Base-by-base conservation (phyloP, 306 rosid genomes). In the Vigna angularis region DNA sequence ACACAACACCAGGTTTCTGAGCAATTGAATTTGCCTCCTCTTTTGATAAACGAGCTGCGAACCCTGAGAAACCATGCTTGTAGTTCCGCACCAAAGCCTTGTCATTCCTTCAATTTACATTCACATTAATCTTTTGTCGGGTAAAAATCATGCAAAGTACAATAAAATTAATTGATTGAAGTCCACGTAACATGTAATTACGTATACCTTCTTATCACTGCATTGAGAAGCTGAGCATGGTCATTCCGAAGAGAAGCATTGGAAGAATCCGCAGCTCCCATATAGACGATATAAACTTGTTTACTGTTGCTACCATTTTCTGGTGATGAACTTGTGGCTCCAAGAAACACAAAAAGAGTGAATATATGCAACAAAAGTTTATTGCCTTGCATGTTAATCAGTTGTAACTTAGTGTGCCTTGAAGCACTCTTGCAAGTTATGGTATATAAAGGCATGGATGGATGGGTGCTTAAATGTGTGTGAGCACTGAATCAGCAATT, bases 11-110 rank as follows among this genome's bases (percentile, higher is more conserved):
- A 0, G 92, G 89, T 48, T 79, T 86, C 7, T 72, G 28, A 47
- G 88, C 85, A 20, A 92, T 86, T 15, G 84, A 83, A 0, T 2
- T 44, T 13, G 97, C 95, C 62, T 94, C 97, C 42, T 86, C 79
- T 75, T 88, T 72, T 0, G 97, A 71, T 32, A 94, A 47, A 51
- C 82, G 90, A 24, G 97, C 97, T 2, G 97, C 97, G 36, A 94
- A 94, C 1, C 98, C 98, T 2, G 97, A 87, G 86, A 94, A 92
- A 12, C 98, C 98, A 59, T 94, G 86, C 61, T 28, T 89, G 30
- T 94, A 94, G 34, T 87, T 89, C 13, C 78, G 92, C 56, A 92
- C 83, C 72, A 92, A 28, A 9, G 91, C 91, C 12, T 79, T 94
- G 64, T 32, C 63, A 49, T 86, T 86, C 90, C 98, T 58, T 58